Evolutionary conservation across 116 monocot genomes (phyloP).

Genomic region (Zostera marina): DNA sequence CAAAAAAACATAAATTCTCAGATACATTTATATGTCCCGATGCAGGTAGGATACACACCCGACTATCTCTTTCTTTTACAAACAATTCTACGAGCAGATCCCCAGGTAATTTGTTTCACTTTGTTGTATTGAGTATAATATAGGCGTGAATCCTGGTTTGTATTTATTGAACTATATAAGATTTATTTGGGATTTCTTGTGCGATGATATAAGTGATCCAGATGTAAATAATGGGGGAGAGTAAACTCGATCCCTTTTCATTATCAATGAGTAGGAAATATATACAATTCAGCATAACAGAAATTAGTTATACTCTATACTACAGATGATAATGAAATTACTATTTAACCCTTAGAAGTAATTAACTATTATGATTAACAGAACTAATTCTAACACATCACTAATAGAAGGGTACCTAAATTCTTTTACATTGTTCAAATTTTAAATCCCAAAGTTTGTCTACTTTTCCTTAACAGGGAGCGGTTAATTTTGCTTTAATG

Average conservation of each 20-base stretch:
- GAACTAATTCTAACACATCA: too few relatives aligned
- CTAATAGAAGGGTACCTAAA: too few relatives aligned
- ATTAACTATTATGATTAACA: too few relatives aligned
- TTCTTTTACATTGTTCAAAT: neutral
- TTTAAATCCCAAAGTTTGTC: too few relatives aligned
- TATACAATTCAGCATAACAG: too few relatives aligned
- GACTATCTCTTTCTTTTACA: conserved; percentile 98
- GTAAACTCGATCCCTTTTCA: too few relatives aligned
- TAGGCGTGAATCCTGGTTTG: neutral
- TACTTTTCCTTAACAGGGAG: conserved; percentile 42
- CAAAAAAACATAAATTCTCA: conserved; percentile 1
- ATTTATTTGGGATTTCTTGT: neutral
- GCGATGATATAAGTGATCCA: too few relatives aligned
- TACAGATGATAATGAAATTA: too few relatives aligned
- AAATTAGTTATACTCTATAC: too few relatives aligned
- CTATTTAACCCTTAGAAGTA: too few relatives aligned
- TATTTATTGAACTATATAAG: neutral
- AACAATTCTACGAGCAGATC: conserved; percentile 75
- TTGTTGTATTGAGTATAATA: neutral
- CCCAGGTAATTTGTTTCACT: conserved; percentile 10
- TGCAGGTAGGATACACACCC: conserved; percentile 94
- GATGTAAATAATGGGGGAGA: too few relatives aligned
- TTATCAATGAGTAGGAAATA: too few relatives aligned
- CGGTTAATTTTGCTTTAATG: conserved; percentile 99
- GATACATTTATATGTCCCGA: neutral